Percentiles rank a stretch among this genome's conserved stretches.
These are phyloP conservation scores for Pichia californica DNA, from an alignment of 805 yeast genomes.

Conservation along the genomic window DNA sequence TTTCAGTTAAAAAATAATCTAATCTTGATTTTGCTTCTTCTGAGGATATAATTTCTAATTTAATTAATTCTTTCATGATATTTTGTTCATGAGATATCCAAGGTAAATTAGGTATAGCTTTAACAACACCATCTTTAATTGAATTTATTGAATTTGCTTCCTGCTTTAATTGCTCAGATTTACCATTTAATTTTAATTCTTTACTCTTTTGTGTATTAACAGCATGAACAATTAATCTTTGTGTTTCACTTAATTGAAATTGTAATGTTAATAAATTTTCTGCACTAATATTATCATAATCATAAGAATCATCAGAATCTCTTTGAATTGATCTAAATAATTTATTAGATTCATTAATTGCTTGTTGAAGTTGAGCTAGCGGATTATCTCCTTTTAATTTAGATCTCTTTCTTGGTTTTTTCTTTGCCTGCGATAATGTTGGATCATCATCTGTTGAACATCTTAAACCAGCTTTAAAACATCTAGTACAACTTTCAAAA, in stretches of 20 bases:
- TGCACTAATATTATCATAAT: conserved; percentile 18
- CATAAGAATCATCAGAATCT: conserved; percentile 4
- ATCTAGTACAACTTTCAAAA: conserved; percentile 38
- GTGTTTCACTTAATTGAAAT: conserved; percentile 27
- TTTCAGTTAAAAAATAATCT: conserved; percentile 30
- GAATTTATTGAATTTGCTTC: conserved; percentile 30
- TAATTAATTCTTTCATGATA: conserved; percentile 33
- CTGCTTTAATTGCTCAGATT: not conserved
- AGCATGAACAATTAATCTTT: conserved; percentile 25
- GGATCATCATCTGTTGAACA: conserved; percentile 50
- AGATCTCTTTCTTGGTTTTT: conserved; percentile 30
- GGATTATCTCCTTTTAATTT: conserved; percentile 24
- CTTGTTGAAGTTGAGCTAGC: conserved; percentile 21
- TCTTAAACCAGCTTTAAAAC: conserved; percentile 36
- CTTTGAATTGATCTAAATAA: conserved; percentile 20
- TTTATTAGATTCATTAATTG: conserved; percentile 23
- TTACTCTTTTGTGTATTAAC: conserved; percentile 10
- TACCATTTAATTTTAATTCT: not conserved
- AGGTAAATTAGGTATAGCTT: conserved; percentile 28
- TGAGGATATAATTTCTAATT: conserved; percentile 28
- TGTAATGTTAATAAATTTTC: conserved; percentile 22
- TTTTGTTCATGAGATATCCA: conserved; percentile 32
- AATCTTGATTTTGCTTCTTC: conserved; percentile 33
- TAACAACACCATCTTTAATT: conserved; percentile 32
- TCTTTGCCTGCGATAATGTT: conserved; percentile 35